phyloP scores from a whole-genome alignment of 768 basidiomycete species.

The Termitomyces sp. region DNA sequence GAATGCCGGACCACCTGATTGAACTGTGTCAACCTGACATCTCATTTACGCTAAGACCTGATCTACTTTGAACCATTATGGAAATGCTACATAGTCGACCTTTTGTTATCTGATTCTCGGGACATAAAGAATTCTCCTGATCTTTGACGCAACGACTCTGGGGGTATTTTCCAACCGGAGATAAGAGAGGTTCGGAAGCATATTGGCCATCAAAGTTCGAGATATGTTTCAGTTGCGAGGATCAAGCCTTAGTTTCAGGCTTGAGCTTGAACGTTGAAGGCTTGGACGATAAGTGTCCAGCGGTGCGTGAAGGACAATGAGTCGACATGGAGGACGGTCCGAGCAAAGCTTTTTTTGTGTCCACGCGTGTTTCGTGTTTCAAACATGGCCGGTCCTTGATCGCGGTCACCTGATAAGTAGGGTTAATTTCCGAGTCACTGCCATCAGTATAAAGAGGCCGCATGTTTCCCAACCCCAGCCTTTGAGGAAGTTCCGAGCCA shows the following conservation, averaged over 20 bases:
- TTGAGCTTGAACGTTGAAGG: background rate
- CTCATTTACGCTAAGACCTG: background rate
- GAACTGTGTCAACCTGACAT: background rate
- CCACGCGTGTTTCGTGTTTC: background rate
- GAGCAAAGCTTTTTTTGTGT: background rate
- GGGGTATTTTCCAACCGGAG: background rate
- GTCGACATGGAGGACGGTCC: background rate
- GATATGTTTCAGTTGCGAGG: background rate
- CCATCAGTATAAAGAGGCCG: constrained; percentile 10
- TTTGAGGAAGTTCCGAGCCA: constrained; percentile 16
- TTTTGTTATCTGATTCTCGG: background rate
- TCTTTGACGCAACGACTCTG: background rate
- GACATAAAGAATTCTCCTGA: background rate
- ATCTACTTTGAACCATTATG: background rate
- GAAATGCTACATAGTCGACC: background rate
- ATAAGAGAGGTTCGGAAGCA: background rate
- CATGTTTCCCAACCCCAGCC: constrained; percentile 16
- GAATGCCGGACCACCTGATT: background rate
- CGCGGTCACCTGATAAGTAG: constrained; percentile 18
- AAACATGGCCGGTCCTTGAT: constrained; percentile 1
- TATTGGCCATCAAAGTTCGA: background rate
- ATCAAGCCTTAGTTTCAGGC: background rate
- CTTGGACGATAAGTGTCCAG: background rate
- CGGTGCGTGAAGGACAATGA: background rate
- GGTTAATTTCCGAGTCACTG: constrained; percentile 1